Percentiles rank a stretch among this genome's conserved stretches.
Conservation (phyloP, 2,329 filamentous ascomycete species). For the Aspergillus sp. region DNA sequence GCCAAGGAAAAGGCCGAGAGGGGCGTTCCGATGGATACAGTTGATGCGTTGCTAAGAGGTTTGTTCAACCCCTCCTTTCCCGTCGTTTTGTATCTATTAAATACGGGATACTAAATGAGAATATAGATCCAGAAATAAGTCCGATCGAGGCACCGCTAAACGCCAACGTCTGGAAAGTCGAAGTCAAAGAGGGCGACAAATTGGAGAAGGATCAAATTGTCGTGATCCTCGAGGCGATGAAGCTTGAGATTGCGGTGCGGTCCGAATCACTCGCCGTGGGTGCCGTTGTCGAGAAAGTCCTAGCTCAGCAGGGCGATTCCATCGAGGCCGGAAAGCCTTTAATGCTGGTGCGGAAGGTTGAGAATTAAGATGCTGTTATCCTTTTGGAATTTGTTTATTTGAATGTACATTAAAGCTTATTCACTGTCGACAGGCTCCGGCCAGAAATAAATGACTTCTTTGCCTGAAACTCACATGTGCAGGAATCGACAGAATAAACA, state of each 20-base stretch:
- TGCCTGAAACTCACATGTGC: background rate
- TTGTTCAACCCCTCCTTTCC: slow-evolving; percentile 12
- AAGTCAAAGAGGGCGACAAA: slow-evolving; percentile 43
- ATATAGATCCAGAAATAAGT: slow-evolving; percentile 36
- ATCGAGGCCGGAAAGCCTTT: slow-evolving; percentile 38
- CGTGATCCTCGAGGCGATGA: slow-evolving; percentile 57
- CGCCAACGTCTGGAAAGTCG: slow-evolving; percentile 57
- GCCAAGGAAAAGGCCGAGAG: slow-evolving; percentile 47
- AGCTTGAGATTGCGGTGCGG: slow-evolving; percentile 54
- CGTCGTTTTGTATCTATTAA: background rate
- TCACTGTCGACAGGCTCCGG: background rate
- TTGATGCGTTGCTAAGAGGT: slow-evolving; percentile 52
- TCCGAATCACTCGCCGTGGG: slow-evolving; percentile 28
- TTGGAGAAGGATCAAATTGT: slow-evolving; percentile 46
- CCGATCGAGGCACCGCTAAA: slow-evolving; percentile 46
- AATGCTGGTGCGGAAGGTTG: slow-evolving; percentile 26
- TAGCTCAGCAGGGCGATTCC: slow-evolving; percentile 41
- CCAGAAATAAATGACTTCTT: background rate
- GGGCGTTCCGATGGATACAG: slow-evolving; percentile 50
- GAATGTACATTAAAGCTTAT: background rate
- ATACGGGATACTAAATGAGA: background rate
- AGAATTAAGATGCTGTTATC: background rate
- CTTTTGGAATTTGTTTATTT: background rate
- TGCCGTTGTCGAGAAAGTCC: slow-evolving; percentile 39
- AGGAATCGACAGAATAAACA: background rate